Evolutionary conservation across 192 early-diverging fungal species (phyloP).

Genomic region (Jimgerdemannia lactiflua): DNA sequence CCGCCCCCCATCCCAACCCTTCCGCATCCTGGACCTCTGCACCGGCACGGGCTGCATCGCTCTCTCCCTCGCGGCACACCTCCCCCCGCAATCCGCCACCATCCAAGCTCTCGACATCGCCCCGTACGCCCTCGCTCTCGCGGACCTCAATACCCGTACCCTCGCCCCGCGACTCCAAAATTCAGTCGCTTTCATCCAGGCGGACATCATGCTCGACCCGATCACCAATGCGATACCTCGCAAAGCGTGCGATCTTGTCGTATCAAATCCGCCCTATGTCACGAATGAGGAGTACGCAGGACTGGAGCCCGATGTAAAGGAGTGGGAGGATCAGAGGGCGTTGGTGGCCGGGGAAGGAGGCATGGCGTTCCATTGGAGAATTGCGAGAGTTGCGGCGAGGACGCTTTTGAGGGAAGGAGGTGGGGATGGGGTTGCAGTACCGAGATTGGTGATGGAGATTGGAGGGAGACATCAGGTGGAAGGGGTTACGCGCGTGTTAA

Average conservation of each 20-base stretch:
- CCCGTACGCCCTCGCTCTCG: conserved; percentile 57
- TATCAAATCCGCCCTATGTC: conserved; percentile 93
- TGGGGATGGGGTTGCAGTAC: conserved; percentile 24
- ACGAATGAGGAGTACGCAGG: conserved; percentile 59
- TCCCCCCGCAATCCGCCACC: conserved; percentile 38
- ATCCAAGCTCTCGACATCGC: conserved; percentile 69
- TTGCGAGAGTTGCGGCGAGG: conserved; percentile 40
- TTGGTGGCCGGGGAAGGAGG: conserved; percentile 66
- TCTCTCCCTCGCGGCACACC: conserved; percentile 61
- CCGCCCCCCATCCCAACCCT: conserved; percentile 11
- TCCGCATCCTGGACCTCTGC: conserved; percentile 83
- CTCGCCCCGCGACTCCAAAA: conserved; percentile 33
- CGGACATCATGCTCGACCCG: conserved; percentile 35
- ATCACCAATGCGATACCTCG: neutral
- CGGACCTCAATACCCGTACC: conserved; percentile 44
- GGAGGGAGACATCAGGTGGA: conserved; percentile 71
- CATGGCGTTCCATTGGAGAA: conserved; percentile 51
- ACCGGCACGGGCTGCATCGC: conserved; percentile 87
- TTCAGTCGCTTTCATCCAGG: conserved; percentile 42
- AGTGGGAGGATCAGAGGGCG: conserved; percentile 85
- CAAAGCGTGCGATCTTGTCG: conserved; percentile 64
- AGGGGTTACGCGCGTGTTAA: conserved; percentile 37
- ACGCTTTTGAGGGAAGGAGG: neutral
- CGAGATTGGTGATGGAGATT: conserved; percentile 80
- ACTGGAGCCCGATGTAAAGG: conserved; percentile 70